Percentiles rank a stretch among this genome's conserved stretches.
Evolutionary conservation across 371 early-diverging fungal species (phyloP).

Genomic region (Mortierella sp.): DNA sequence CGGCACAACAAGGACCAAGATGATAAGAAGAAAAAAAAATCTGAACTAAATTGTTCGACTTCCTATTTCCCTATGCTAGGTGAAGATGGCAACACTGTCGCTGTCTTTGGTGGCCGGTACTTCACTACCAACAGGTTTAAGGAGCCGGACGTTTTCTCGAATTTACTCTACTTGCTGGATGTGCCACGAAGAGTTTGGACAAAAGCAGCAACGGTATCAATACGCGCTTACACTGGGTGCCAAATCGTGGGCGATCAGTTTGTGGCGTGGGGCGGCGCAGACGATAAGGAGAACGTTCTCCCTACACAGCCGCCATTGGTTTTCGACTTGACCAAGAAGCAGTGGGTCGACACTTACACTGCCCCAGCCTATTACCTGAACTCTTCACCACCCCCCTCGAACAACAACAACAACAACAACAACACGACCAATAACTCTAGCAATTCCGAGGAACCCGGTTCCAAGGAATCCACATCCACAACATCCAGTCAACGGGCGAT

Average conservation of each 20-base stretch:
- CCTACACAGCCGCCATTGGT: background rate
- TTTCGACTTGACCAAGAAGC: conserved; percentile 5
- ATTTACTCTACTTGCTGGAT: conserved; percentile 17
- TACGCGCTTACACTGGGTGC: conserved; percentile 17
- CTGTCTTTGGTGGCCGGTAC: conserved; percentile 34
- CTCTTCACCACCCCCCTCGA: background rate
- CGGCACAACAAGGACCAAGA: too few relatives aligned
- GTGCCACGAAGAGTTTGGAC: conserved; percentile 13
- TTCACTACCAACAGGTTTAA: background rate
- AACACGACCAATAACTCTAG: too few relatives aligned
- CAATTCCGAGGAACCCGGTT: background rate
- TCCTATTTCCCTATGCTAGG: conserved; percentile 7
- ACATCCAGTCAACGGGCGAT: background rate
- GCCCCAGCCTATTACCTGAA: background rate
- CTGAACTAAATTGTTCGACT: background rate
- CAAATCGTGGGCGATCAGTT: conserved; percentile 22
- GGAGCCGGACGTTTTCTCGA: background rate
- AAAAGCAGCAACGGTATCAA: background rate
- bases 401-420: too few relatives aligned
- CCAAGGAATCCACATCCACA: background rate
- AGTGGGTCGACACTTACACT: conserved; percentile 7
- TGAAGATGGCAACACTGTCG: conserved; percentile 30
- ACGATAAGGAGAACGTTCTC: background rate
- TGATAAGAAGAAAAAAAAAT: background rate
- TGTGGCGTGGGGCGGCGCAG: conserved; percentile 18